Evolutionary conservation across 2,329 filamentous ascomycete species (phyloP).

Genomic region (Metarhizium album): DNA sequence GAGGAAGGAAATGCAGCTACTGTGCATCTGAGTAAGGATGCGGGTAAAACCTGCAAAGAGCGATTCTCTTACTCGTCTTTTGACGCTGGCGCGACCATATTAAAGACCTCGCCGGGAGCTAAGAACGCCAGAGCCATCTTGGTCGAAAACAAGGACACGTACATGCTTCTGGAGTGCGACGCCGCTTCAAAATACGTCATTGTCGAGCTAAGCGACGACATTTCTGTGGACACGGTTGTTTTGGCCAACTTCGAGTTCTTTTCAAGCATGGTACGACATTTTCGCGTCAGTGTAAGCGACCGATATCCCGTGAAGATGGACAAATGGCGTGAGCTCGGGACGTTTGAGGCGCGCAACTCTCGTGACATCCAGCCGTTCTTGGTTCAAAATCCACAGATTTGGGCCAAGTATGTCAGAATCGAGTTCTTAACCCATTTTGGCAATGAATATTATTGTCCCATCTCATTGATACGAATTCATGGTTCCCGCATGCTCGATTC

Average conservation of each 20-base stretch:
- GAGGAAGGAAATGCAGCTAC: conserved; percentile 40
- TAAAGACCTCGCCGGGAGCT: conserved; percentile 79
- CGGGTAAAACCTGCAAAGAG: conserved; percentile 95
- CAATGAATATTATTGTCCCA: conserved; percentile 90
- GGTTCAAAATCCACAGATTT: conserved; percentile 89
- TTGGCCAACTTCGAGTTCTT: conserved; percentile 99
- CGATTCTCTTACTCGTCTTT: conserved; percentile 96
- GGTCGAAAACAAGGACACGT: conserved; percentile 95
- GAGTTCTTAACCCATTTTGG: conserved; percentile 92
- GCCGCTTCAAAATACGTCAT: conserved; percentile 86
- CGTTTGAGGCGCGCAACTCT: conserved; percentile 84
- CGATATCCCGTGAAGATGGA: conserved; percentile 87
- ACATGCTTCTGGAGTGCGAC: conserved; percentile 90
- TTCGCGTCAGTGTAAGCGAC: conserved; percentile 86
- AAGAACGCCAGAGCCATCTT: conserved; percentile 84
- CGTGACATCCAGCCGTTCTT: conserved; percentile 91
- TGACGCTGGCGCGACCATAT: conserved; percentile 84
- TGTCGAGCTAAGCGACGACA: conserved; percentile 80
- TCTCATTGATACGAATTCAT: conserved; percentile 84
- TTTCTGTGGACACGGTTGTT: conserved; percentile 88
- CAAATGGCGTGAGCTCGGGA: conserved; percentile 81
- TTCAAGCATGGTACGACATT: conserved; percentile 88
- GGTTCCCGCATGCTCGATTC: conserved; percentile 95
- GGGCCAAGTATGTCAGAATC: conserved; percentile 84
- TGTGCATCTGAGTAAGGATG: conserved; percentile 71